These are phyloP conservation scores for Plectosphaerella sp. DNA, from an alignment of 2,329 filamentous ascomycete species.

Conservation along the genomic window DNA sequence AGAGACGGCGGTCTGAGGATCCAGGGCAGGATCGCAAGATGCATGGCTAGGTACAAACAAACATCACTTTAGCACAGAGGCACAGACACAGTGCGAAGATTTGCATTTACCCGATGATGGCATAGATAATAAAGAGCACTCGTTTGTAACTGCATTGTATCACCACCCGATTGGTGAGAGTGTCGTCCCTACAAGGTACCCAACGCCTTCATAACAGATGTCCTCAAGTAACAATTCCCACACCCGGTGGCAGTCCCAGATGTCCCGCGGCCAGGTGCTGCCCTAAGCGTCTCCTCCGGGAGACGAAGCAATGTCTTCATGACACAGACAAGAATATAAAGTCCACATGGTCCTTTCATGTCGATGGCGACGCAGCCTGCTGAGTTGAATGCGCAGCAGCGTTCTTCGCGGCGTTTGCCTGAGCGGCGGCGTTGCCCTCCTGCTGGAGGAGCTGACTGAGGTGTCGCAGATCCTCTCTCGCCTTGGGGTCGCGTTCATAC, in stretches of 20 bases:
- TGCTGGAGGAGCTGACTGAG: conserved; percentile 52
- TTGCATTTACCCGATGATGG: no score
- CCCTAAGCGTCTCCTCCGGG: not conserved
- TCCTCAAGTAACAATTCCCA: no score
- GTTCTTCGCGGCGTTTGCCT: conserved; percentile 2
- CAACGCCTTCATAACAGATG: no score
- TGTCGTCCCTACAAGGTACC: not conserved
- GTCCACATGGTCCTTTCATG: conserved; percentile 1
- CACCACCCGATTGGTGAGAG: no score
- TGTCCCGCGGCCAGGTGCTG: not conserved
- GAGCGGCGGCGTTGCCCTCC: conserved; percentile 22
- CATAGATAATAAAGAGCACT: no score
- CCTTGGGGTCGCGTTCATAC: conserved; percentile 59
- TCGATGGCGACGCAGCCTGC: conserved; percentile 8
- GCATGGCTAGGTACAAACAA: no score
- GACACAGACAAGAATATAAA: not conserved
- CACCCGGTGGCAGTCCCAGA: no score
- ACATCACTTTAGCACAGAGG: no score
- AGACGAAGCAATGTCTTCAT: not conserved
- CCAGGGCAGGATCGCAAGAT: no score
- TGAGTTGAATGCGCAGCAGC: not conserved
- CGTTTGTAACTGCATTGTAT: no score
- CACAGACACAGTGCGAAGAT: no score
- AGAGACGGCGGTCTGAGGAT: conserved; percentile 14
- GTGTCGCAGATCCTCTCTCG: conserved; percentile 57